Conservation (phyloP, 495 filamentous ascomycete genomes). For the Penicillium salamii region DNA sequence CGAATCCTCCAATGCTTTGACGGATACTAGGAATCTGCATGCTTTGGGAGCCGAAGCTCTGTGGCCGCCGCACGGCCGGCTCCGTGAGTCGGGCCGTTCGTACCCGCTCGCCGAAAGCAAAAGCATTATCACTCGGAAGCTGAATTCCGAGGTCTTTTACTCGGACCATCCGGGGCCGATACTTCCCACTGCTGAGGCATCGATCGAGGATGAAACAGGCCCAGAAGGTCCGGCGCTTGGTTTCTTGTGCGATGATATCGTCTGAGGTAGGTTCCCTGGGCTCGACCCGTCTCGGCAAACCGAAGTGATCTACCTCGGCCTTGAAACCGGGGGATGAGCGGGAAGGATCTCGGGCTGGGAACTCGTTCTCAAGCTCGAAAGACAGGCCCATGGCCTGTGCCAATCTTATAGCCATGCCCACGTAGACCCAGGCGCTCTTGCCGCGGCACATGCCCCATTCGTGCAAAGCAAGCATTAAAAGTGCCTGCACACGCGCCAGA, state of each 20-base stretch:
- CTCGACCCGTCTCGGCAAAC: constrained; percentile 32
- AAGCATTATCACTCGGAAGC: constrained; percentile 48
- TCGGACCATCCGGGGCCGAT: constrained; percentile 65
- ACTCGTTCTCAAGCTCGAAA: constrained; percentile 56
- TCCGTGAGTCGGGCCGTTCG: constrained; percentile 44
- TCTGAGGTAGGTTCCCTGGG: constrained; percentile 45
- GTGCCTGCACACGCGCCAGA: constrained; percentile 70
- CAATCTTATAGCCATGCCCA: constrained; percentile 73
- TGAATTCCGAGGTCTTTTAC: constrained; percentile 60
- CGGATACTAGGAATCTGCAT: constrained; percentile 48
- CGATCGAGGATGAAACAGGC: constrained; percentile 82
- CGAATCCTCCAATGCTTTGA: constrained; percentile 40
- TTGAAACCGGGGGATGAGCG: constrained; percentile 38
- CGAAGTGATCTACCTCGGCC: constrained; percentile 44
- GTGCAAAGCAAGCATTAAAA: constrained; percentile 79
- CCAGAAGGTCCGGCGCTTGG: constrained; percentile 79
- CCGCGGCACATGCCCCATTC: constrained; percentile 82
- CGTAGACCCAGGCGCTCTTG: constrained; percentile 72
- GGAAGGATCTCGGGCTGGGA: constrained; percentile 37
- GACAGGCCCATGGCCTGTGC: constrained; percentile 70
- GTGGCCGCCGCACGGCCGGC: constrained; percentile 35
- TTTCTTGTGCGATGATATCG: constrained; percentile 67
- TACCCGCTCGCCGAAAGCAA: constrained; percentile 48
- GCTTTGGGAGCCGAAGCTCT: constrained; percentile 42
- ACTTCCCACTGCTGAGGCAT: constrained; percentile 72